A percentile compares a stretch with the other conserved stretches of the same genome.
phyloP scores from a whole-genome alignment of 2,329 filamentous ascomycete species.

The Chaetomiaceae sp. region DNA sequence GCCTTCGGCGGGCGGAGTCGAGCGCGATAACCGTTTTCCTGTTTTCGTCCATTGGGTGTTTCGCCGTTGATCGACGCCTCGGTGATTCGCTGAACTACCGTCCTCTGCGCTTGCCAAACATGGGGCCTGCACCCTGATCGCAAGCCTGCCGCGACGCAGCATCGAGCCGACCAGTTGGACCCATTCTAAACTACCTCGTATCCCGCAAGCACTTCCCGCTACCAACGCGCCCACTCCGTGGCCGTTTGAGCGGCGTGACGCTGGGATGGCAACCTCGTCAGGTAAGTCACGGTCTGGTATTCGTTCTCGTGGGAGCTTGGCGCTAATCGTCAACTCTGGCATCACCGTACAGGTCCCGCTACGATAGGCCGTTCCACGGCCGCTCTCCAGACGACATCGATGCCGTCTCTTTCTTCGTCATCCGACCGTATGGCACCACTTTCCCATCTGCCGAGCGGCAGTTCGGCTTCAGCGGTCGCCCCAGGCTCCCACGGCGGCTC shows the following conservation, averaged over 20 bases:
- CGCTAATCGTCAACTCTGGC: conserved; percentile 6
- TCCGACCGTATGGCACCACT: conserved; percentile 3
- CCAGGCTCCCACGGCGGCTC: conserved; percentile 10
- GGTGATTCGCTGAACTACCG: neutral
- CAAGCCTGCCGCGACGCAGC: conserved; percentile 16
- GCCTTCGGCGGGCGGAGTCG: conserved; percentile 12
- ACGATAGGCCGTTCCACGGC: conserved; percentile 2
- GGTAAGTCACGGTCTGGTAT: conserved; percentile 5
- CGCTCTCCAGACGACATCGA: neutral
- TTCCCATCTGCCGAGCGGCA: conserved; percentile 7
- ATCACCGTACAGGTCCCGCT: conserved; percentile 1
- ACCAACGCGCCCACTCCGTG: neutral
- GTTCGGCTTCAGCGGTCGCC: neutral
- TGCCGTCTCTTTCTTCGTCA: conserved; percentile 11
- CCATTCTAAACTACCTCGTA: neutral
- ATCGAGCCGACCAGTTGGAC: neutral
- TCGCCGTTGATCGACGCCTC: conserved; percentile 1
- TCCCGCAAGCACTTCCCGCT: neutral
- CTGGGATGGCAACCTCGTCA: conserved; percentile 5
- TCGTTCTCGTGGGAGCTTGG: neutral
- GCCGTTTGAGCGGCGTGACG: neutral
- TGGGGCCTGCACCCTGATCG: conserved; percentile 13
- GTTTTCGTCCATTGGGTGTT: neutral
- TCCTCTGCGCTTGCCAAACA: neutral
- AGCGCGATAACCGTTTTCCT: conserved; percentile 1